phyloP scores from a whole-genome alignment of 2,329 filamentous ascomycete species.

The Paraconiothyrium sp. region DNA sequence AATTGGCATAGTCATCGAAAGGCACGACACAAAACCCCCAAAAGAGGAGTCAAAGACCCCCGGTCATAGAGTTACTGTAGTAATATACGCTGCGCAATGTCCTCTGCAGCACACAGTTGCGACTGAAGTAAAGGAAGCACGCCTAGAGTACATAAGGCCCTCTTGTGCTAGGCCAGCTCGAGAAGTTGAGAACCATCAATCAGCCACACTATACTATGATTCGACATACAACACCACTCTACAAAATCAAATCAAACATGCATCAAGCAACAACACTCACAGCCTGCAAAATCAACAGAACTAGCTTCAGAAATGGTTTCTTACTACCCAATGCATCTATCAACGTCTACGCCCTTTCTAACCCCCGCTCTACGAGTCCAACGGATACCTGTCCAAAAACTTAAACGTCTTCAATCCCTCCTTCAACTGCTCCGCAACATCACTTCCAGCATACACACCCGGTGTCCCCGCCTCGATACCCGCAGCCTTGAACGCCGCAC shows the following conservation, averaged over 20 bases:
- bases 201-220: not conserved
- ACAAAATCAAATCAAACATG: not conserved
- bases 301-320: not conserved
- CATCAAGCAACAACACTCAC: not conserved
- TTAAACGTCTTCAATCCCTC: slow-evolving; percentile 71
- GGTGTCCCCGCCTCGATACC: slow-evolving; percentile 56
- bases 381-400: slow-evolving; percentile 70
- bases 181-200: too few relatives aligned
- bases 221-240: too few relatives aligned
- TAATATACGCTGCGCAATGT: too few relatives aligned
- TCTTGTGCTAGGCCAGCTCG: too few relatives aligned
- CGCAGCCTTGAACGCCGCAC: slow-evolving; percentile 52
- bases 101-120: too few relatives aligned
- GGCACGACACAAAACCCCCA: too few relatives aligned
- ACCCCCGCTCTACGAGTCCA: slow-evolving; percentile 55
- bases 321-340: not conserved
- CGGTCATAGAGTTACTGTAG: too few relatives aligned
- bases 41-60: too few relatives aligned
- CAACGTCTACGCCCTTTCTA: not conserved
- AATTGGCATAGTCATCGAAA: too few relatives aligned
- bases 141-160: too few relatives aligned
- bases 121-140: too few relatives aligned
- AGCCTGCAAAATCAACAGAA: not conserved
- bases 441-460: slow-evolving; percentile 43
- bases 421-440: slow-evolving; percentile 35